Conservation (phyloP, 108 stramenopile genomes). For the Bacterosira constricta region DNA sequence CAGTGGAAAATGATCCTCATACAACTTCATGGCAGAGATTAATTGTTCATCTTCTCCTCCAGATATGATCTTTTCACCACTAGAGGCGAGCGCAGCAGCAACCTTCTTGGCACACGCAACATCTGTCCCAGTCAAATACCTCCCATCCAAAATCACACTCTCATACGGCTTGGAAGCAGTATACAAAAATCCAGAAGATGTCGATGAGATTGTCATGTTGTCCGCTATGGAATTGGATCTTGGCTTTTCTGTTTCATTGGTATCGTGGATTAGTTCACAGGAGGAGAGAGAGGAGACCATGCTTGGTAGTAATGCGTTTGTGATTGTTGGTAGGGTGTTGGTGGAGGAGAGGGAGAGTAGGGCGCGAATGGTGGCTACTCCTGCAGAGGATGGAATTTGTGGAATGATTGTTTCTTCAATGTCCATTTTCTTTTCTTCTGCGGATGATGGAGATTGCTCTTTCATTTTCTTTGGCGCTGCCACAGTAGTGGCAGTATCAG, state of each 20-base stretch:
- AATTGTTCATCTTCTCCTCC: slow-evolving; percentile 26
- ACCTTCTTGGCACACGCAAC: slow-evolving; percentile 57
- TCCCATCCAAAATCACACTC: slow-evolving; percentile 58
- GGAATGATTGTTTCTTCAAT: slow-evolving; percentile 11
- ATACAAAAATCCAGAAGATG: slow-evolving; percentile 56
- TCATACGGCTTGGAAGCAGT: slow-evolving; percentile 68
- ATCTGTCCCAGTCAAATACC: slow-evolving; percentile 80
- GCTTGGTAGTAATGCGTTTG: slow-evolving; percentile 46
- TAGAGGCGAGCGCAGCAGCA: slow-evolving; percentile 7
- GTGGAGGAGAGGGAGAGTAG: slow-evolving; percentile 32
- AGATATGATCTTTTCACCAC: neutral
- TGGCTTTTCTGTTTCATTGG: neutral
- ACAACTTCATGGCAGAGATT: slow-evolving; percentile 41
- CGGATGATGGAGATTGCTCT: neutral
- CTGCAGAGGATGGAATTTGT: slow-evolving; percentile 5
- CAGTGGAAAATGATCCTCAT: slow-evolving; percentile 60
- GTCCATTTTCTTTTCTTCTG: slow-evolving; percentile 50
- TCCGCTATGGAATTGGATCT: slow-evolving; percentile 43
- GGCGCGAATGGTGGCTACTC: slow-evolving; percentile 45
- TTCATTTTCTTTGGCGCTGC: slow-evolving; percentile 8
- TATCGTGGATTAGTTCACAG: slow-evolving; percentile 54
- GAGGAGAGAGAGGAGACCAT: slow-evolving; percentile 63
- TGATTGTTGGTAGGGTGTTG: slow-evolving; percentile 39
- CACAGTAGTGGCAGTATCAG: slow-evolving; percentile 1
- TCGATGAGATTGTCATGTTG: slow-evolving; percentile 59